phyloP scores from a whole-genome alignment of 1,284 basidiomycete species.

The Ceratobasidium papillatum region DNA sequence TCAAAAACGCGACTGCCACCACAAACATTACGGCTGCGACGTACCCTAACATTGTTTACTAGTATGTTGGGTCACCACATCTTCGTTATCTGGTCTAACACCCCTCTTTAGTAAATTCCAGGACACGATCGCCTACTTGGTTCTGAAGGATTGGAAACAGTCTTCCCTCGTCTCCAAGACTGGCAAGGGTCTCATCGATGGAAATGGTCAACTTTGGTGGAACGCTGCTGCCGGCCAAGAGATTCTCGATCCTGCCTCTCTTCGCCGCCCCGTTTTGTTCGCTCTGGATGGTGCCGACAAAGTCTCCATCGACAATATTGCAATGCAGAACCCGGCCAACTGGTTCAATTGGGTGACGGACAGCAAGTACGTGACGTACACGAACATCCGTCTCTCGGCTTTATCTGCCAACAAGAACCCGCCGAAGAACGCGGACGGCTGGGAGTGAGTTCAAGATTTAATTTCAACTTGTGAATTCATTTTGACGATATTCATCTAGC shows the following conservation, averaged over 20 bases:
- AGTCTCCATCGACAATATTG: slow-evolving; percentile 24
- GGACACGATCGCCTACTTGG: slow-evolving; percentile 34
- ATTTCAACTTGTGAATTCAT: neutral
- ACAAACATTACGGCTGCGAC: slow-evolving; percentile 37
- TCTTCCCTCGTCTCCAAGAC: slow-evolving; percentile 36
- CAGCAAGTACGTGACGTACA: slow-evolving; percentile 28
- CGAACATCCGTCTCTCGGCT: slow-evolving; percentile 30
- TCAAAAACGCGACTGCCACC: slow-evolving; percentile 27
- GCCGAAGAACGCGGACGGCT: slow-evolving; percentile 34
- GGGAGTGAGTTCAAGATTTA: slow-evolving; percentile 19
- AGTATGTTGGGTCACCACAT: neutral
- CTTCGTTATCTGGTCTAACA: neutral
- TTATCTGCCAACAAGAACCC: slow-evolving; percentile 24
- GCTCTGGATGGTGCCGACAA: slow-evolving; percentile 26
- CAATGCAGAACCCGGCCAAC: slow-evolving; percentile 28
- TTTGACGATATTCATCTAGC: neutral
- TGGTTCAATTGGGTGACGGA: slow-evolving; percentile 37
- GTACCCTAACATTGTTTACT: slow-evolving; percentile 35
- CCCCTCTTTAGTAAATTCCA: slow-evolving; percentile 20
- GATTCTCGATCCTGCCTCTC: slow-evolving; percentile 14
- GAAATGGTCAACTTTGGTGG: slow-evolving; percentile 31
- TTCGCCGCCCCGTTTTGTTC: slow-evolving; percentile 30
- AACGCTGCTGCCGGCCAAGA: slow-evolving; percentile 19
- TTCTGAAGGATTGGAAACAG: slow-evolving; percentile 33
- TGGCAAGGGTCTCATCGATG: slow-evolving; percentile 37